These are phyloP conservation scores for Durusdinium trenchii DNA, from an alignment of 73 alveolate genomes.

Conservation along the genomic window DNA sequence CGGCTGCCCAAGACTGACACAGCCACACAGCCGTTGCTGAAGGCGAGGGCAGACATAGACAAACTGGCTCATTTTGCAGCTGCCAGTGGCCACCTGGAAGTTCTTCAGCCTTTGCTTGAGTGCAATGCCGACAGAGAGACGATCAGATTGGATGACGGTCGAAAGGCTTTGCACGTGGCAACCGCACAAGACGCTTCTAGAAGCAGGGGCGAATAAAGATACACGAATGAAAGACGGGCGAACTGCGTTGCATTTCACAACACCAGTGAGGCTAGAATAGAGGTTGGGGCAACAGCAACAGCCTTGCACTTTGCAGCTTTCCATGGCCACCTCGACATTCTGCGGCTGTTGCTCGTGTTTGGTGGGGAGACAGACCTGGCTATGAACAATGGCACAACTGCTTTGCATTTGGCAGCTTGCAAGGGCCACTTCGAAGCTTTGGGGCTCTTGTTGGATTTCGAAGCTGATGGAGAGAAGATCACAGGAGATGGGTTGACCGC, in stretches of 20 bases:
- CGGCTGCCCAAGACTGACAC: background rate
- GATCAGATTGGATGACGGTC: background rate
- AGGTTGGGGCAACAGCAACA: too few relatives aligned
- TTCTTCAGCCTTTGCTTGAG: background rate
- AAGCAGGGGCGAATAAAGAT: background rate
- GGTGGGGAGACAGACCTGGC: too few relatives aligned
- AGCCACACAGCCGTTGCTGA: background rate
- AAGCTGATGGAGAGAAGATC: too few relatives aligned
- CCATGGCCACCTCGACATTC: too few relatives aligned
- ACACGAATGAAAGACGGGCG: background rate
- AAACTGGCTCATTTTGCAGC: background rate
- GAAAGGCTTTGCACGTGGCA: background rate
- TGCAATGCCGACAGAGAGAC: background rate
- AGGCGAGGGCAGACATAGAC: background rate
- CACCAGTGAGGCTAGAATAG: too few relatives aligned
- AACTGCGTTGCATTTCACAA: background rate
- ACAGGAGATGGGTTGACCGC: too few relatives aligned
- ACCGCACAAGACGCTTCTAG: background rate
- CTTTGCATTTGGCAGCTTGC: too few relatives aligned
- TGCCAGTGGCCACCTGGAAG: background rate
- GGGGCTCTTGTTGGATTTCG: too few relatives aligned
- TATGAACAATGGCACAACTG: too few relatives aligned
- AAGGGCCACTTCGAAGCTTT: too few relatives aligned
- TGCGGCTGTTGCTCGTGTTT: too few relatives aligned
- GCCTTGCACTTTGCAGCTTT: too few relatives aligned